These are phyloP conservation scores for Aspergillus intermedius DNA, from an alignment of 2,329 filamentous ascomycete species.

Conservation along the genomic window DNA sequence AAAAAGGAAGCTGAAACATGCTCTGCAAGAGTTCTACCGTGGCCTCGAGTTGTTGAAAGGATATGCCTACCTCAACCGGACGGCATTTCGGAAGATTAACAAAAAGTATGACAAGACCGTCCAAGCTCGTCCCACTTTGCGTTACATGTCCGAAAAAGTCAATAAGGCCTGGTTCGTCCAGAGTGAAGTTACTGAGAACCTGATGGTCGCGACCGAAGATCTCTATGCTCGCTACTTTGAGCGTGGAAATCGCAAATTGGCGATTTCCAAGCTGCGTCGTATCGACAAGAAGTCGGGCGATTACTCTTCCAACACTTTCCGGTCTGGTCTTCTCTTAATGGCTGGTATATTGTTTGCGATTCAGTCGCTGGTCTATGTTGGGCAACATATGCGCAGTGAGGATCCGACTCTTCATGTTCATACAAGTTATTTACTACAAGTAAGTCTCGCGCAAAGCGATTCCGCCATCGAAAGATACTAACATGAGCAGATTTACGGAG, in stretches of 20 bases:
- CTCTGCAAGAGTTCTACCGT: conserved; percentile 87
- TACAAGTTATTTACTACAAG: conserved; percentile 65
- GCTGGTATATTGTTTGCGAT: conserved; percentile 60
- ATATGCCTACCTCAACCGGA: conserved; percentile 82
- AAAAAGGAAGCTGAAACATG: conserved; percentile 85
- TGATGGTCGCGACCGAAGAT: conserved; percentile 78
- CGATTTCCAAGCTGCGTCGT: conserved; percentile 76
- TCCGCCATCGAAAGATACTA: conserved; percentile 9
- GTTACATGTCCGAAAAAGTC: conserved; percentile 87
- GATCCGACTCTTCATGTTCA: conserved; percentile 46
- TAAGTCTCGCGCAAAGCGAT: conserved; percentile 22
- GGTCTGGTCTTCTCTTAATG: conserved; percentile 61
- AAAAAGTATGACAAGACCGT: conserved; percentile 97
- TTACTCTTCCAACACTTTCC: conserved; percentile 54
- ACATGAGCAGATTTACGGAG: conserved; percentile 68
- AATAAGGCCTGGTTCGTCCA: conserved; percentile 87
- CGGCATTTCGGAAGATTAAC: conserved; percentile 93
- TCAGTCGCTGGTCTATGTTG: conserved; percentile 59
- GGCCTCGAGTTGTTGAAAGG: conserved; percentile 86
- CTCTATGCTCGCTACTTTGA: conserved; percentile 94
- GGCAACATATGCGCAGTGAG: conserved; percentile 44
- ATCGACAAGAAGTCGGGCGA: conserved; percentile 55
- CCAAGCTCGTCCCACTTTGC: conserved; percentile 66
- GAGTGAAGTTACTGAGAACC: conserved; percentile 73
- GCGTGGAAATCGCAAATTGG: conserved; percentile 84